phyloP scores from a whole-genome alignment of 2,329 filamentous ascomycete genomes.

The Fusarium keratoplasticum region DNA sequence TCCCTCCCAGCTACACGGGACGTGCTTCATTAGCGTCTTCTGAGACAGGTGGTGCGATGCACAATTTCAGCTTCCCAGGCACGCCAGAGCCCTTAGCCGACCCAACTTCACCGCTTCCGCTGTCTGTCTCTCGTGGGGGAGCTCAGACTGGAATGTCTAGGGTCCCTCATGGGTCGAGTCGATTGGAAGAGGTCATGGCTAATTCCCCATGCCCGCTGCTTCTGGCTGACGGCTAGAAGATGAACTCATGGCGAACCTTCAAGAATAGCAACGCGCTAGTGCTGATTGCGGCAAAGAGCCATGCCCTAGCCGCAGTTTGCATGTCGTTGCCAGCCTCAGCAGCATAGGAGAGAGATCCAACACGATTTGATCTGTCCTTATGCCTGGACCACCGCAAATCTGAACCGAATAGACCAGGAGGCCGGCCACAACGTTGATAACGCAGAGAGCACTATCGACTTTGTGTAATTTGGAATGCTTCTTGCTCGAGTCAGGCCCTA shows the following conservation, averaged over 20 bases:
- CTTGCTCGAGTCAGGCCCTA: slow-evolving; percentile 9
- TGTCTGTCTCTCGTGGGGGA: neutral
- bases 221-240: slow-evolving; percentile 7
- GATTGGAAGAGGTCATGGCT: neutral
- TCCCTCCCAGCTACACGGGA: slow-evolving; percentile 39
- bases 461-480: slow-evolving; percentile 3
- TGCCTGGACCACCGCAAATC: neutral
- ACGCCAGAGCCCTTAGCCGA: slow-evolving; percentile 23
- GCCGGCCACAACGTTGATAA: neutral
- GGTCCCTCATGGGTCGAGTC: neutral
- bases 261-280: slow-evolving; percentile 38
- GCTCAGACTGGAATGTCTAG: slow-evolving; percentile 1
- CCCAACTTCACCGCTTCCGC: slow-evolving; percentile 38
- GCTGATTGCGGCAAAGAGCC: slow-evolving; percentile 12
- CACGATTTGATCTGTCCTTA: slow-evolving; percentile 3
- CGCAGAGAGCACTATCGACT: neutral
- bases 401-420: neutral
- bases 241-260: slow-evolving; percentile 18
- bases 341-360: neutral
- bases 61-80: slow-evolving; percentile 37
- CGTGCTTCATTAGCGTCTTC: slow-evolving; percentile 37
- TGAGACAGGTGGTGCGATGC: slow-evolving; percentile 32
- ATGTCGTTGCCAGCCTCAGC: slow-evolving; percentile 21
- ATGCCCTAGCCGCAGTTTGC: slow-evolving; percentile 14
- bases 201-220: neutral